phyloP scores from a whole-genome alignment of 805 yeast genomes.

The Candida vaughaniae region DNA sequence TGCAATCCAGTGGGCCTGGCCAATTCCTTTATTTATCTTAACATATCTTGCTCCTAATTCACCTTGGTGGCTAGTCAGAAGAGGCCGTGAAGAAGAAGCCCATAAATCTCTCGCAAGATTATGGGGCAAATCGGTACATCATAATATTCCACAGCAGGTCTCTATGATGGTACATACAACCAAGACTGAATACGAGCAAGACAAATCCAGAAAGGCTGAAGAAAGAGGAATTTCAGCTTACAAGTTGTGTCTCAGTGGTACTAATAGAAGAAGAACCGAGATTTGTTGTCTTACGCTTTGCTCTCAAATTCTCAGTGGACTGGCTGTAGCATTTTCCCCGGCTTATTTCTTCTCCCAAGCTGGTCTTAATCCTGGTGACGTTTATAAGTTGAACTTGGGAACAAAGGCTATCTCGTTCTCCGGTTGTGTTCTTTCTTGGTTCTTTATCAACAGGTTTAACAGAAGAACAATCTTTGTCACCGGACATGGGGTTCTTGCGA shows the following conservation, averaged over 20 bases:
- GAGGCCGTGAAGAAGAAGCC: slow-evolving; percentile 33
- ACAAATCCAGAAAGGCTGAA: slow-evolving; percentile 31
- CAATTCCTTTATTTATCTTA: slow-evolving; percentile 31
- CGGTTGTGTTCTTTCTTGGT: slow-evolving; percentile 29
- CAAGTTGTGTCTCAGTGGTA: slow-evolving; percentile 43
- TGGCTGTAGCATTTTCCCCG: slow-evolving; percentile 35
- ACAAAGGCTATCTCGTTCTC: slow-evolving; percentile 26
- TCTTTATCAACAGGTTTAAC: slow-evolving; percentile 32
- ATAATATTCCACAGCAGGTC: slow-evolving; percentile 13
- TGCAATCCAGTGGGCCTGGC: slow-evolving; percentile 40
- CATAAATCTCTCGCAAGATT: slow-evolving; percentile 25
- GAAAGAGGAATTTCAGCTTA: slow-evolving; percentile 24
- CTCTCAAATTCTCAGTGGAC: slow-evolving; percentile 32
- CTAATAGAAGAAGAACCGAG: slow-evolving; percentile 47
- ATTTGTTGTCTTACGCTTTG: slow-evolving; percentile 30
- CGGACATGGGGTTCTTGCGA: slow-evolving; percentile 33
- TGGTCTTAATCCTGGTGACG: slow-evolving; percentile 27
- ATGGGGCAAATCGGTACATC: slow-evolving; percentile 17
- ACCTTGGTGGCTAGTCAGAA: slow-evolving; percentile 45
- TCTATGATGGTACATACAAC: slow-evolving; percentile 27
- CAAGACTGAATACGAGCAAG: slow-evolving; percentile 28
- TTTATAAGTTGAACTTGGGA: slow-evolving; percentile 32
- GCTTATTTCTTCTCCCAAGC: slow-evolving; percentile 37
- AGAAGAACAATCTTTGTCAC: slow-evolving; percentile 35
- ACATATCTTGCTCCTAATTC: slow-evolving; percentile 44